phyloP scores from a whole-genome alignment of 116 monocot species.

The Phalaenopsis hybrid region DNA sequence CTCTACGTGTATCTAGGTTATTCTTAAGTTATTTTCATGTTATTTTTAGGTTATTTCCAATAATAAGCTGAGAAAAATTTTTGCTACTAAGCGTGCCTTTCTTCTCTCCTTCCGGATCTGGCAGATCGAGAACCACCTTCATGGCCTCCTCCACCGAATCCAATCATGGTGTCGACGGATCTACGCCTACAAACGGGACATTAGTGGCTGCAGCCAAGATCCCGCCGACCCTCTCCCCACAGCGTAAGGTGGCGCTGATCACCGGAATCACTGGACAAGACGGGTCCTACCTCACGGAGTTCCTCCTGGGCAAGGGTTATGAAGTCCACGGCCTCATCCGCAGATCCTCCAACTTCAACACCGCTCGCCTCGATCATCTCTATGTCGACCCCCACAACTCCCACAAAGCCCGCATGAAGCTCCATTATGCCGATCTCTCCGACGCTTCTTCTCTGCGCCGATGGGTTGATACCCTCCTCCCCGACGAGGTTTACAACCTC shows the following conservation, averaged over 20 bases:
- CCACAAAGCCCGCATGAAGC: constrained; percentile 70
- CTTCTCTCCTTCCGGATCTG: too few species aligned
- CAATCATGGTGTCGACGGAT: neutral
- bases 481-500: constrained; percentile 55
- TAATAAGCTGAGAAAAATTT: too few species aligned
- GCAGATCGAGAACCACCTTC: neutral
- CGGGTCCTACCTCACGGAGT: constrained; percentile 51
- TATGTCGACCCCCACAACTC: constrained; percentile 67
- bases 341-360: constrained; percentile 53
- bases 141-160: constrained; percentile 3
- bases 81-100: too few species aligned
- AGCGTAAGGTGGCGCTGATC: constrained; percentile 42
- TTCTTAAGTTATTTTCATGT: too few species aligned
- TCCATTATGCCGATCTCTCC: constrained; percentile 95
- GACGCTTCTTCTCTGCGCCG: constrained; percentile 93
- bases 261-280: constrained; percentile 54
- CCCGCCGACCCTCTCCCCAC: constrained; percentile 14
- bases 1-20: too few species aligned
- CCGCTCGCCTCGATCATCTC: constrained; percentile 43
- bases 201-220: neutral
- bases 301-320: constrained; percentile 43
- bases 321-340: constrained; percentile 58
- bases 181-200: neutral
- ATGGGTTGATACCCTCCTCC: constrained; percentile 69
- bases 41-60: too few species aligned